Evolutionary conservation across 2,329 filamentous ascomycete genomes (phyloP), one percentile per base, ranked within the genome.

Genomic region (Talaromyces islandicus): DNA sequence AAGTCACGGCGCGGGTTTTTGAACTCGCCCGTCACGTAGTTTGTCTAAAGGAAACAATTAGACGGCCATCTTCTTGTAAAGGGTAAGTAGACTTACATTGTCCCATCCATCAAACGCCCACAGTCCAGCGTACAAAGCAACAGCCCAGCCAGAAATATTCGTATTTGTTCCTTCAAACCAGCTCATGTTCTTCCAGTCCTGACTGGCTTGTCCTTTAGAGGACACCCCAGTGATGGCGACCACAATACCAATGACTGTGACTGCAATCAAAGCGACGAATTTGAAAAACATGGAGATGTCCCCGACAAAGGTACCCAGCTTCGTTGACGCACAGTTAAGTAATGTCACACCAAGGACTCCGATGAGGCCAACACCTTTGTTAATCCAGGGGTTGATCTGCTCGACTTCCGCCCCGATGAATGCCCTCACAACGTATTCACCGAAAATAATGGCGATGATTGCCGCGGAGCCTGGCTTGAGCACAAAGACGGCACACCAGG

Each of bases 61-160:
- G 55, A 54, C 24, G 25, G 19, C 7, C 5, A 5, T 51, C 27
- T 38, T 27, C 9, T 52, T 52, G 19, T 17, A 11, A 24, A 21
- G 27, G 27, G n/a, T 10, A 19, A 12, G 32, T 27, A 54, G 14
- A 81, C 88, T 78, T 78, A 94, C 91, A 74, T 99, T 99, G 72
- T 99, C 94, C 94, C 94, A 99, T 30, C 94, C 94, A 72, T 99
- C 94, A 76, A 94, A 99, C 0, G 94, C 94, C 94, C 94, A 99
- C 5, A 99, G 82, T 9, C 94, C 94, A 17, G 92, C 93, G 73
- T 99, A 99, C 53, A 99, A 77, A 0, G 94, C 94, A 53, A 99
- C 89, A 3, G 94, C 94, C 90, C 92, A 97, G 66, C 87, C 88
- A 53, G 89, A 95, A 56, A 89, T 82, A 71, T 92, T 89, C 14